Percentiles rank a stretch among this genome's conserved stretches.
Evolutionary conservation across 1,284 basidiomycete genomes (phyloP).

Genomic region (Pseudozyma flocculosa): DNA sequence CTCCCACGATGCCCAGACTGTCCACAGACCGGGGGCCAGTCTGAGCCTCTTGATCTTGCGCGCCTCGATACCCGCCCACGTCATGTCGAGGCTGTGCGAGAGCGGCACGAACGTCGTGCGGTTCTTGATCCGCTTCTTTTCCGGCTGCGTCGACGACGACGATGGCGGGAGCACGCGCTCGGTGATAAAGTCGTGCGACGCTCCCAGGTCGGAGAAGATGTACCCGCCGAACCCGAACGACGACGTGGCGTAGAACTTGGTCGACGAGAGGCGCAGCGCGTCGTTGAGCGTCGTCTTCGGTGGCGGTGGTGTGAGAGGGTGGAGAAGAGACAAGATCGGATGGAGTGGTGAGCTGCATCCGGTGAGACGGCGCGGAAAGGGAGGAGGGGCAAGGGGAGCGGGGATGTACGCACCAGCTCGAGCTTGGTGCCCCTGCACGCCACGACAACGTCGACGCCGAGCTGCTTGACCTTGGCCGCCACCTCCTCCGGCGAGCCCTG

Average conservation of each 20-base stretch:
- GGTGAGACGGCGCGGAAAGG: too few species aligned
- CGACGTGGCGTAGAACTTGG: slow-evolving; percentile 76
- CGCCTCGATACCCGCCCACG: slow-evolving; percentile 71
- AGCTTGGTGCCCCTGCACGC: slow-evolving; percentile 59
- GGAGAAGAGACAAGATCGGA: too few species aligned
- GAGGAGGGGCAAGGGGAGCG: too few species aligned
- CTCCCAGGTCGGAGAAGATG: slow-evolving; percentile 87
- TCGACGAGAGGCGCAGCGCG: slow-evolving; percentile 64
- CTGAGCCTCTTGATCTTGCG: slow-evolving; percentile 75
- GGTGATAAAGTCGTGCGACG: slow-evolving; percentile 79
- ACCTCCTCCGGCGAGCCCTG: slow-evolving; percentile 12
- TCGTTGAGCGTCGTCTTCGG: slow-evolving; percentile 74
- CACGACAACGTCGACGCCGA: slow-evolving; percentile 56
- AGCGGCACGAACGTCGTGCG: slow-evolving; percentile 69
- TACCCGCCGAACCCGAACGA: slow-evolving; percentile 90
- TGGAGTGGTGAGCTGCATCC: too few species aligned
- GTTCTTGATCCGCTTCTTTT: slow-evolving; percentile 66
- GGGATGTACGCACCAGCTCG: slow-evolving; percentile 66
- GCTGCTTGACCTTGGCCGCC: slow-evolving; percentile 20
- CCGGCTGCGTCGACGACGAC: slow-evolving; percentile 7
- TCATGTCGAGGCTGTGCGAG: slow-evolving; percentile 61
- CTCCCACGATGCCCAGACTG: slow-evolving; percentile 63
- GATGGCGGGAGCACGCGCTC: slow-evolving; percentile 58
- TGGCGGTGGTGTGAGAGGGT: slow-evolving; percentile 3
- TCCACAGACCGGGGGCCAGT: slow-evolving; percentile 63